phyloP scores from a whole-genome alignment of 164 flowering plant species.

The Aristolochia californica region DNA sequence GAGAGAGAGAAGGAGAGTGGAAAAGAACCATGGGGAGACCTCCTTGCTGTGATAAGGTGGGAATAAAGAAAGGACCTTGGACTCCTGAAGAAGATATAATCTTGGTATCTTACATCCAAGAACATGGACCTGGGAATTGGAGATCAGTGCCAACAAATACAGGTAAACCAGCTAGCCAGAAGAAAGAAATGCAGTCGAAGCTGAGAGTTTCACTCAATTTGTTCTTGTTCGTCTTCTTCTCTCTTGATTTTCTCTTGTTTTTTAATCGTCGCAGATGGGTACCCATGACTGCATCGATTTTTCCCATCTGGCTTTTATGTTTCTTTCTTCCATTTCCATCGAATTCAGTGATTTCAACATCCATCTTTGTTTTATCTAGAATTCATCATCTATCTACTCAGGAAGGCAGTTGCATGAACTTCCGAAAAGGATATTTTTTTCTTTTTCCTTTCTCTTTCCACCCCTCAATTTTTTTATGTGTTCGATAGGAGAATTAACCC shows the following conservation, averaged over 20 bases:
- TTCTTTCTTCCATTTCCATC: neutral
- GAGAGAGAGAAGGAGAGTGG: conserved; percentile 6
- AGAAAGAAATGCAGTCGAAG: neutral
- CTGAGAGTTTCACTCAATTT: neutral
- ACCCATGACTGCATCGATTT: neutral
- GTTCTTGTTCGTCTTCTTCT: neutral
- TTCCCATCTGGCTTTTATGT: conserved; percentile 3
- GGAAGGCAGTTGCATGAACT: too few species aligned
- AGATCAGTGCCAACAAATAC: conserved; percentile 31
- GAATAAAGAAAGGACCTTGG: conserved; percentile 97
- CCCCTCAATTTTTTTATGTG: neutral
- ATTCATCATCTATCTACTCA: too few species aligned
- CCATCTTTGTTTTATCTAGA: too few species aligned
- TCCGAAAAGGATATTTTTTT: neutral
- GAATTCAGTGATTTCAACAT: too few species aligned
- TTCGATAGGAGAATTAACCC: too few species aligned
- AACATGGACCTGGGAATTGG: conserved; percentile 48
- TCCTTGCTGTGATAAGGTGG: conserved; percentile 75
- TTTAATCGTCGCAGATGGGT: neutral
- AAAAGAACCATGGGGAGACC: conserved; percentile 52
- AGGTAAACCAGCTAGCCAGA: conserved; percentile 17
- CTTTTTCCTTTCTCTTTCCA: neutral
- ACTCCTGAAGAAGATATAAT: conserved; percentile 75
- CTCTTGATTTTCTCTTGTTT: neutral
- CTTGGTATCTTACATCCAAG: conserved; percentile 57